Evolutionary conservation across 306 rosid genomes (phyloP).

Genomic region (Neltuma alba): DNA sequence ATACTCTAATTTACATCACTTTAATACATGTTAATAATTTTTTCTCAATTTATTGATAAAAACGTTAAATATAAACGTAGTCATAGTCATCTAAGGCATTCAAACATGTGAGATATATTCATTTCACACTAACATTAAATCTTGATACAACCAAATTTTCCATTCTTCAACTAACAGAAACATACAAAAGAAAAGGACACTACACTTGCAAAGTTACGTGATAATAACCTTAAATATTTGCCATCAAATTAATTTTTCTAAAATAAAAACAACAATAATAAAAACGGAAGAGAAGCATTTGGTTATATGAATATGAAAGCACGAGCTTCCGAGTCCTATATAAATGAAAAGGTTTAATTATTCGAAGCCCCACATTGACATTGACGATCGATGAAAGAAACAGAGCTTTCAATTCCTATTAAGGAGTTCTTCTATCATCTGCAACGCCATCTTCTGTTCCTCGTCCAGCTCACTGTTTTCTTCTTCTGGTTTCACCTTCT

Average conservation of each 20-base stretch:
- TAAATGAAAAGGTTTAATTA: background rate
- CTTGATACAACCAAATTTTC: background rate
- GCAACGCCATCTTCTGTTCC: conserved; percentile 66
- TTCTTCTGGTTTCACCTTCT: conserved; percentile 37
- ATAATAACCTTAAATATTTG: background rate
- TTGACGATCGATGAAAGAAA: background rate
- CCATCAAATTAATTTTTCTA: background rate
- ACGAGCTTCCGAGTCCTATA: background rate
- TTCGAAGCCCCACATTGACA: background rate
- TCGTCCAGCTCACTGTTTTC: conserved; percentile 43
- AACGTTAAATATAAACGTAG: no score
- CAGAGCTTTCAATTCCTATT: conserved; percentile 45
- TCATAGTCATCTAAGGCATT: background rate
- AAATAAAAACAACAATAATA: background rate
- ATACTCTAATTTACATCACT: no score
- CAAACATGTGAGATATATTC: background rate
- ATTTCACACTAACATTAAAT: background rate
- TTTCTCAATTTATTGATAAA: no score
- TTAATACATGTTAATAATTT: no score
- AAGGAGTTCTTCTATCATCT: conserved; percentile 91
- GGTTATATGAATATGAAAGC: background rate
- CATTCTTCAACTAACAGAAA: background rate
- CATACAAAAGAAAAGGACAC: background rate
- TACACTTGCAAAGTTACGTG: background rate
- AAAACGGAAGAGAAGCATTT: background rate